Evolutionary conservation across 106 monocot genomes (phyloP), one percentile per base, ranked within the genome.

Genomic region (Phalaenopsis aphrodite): DNA sequence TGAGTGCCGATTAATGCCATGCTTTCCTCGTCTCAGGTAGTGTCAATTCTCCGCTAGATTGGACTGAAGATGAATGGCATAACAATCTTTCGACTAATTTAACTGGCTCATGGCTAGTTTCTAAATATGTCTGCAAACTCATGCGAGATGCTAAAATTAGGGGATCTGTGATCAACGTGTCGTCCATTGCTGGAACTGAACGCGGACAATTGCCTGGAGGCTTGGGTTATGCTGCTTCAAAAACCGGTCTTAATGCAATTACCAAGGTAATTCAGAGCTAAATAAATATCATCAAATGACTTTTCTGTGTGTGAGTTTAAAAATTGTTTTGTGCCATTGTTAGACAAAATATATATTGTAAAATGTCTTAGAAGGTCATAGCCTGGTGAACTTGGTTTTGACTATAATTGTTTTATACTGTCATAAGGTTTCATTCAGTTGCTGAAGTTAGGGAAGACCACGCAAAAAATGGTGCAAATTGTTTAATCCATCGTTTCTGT

Each of bases 1-100:
- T 69, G 7, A 2, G 12, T 16, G 39, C 2, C 12, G 38, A 5
- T 69, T 65, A 24, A 21, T 24, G 5, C 64, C 10, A 23, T 15
- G 10, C 23, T 39, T 69, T 69, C 14, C 14, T 69, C 39, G 69
- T 37, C 8, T 21, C 84, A 94, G 92, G 87, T 65, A 78, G 43
- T 55, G 89, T 92, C n/a, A 55, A 85, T 77, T 87, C 87, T 2
- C 56, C 88, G 42, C 36, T 95, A 56, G 94, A 92, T 81, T 81
- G 90, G 90, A 42, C 87, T 15, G 90, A 88, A 75, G 88, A 90
- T 6, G 88, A 94, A 79, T 94, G 92, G 94, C 57, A 89, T 42
- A 43, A 48, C 43, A 74, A 82, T 36, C 46, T 90, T 8, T 75
- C 65, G 19, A 94, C 88, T 15, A 94, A 94, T 78, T 75, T 90